Evolutionary conservation across 2,329 filamentous ascomycete species (phyloP), one percentile per base, ranked within the genome.

Genomic region (Diaporthe sp.): DNA sequence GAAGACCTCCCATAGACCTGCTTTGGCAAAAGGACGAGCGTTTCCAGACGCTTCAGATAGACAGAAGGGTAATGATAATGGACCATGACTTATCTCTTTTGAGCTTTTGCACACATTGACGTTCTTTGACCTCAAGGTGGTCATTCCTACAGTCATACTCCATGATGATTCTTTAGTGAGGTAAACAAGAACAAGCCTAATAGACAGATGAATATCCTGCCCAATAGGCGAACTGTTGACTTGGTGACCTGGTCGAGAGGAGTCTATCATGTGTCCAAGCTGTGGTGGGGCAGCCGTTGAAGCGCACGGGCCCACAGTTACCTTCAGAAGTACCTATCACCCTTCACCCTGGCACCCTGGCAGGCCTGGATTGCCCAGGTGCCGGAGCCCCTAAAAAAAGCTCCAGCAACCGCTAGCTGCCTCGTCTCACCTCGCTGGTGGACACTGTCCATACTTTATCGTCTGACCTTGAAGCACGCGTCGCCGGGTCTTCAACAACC

Each of bases 61-160:
- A 73, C 71, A 51, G 53, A 62, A 62, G 69, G 55, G 22, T 74
- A 70, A 70, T 74, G 72, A 74, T 74, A 70, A 74, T 74, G 72
- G 61, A 71, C 62, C 61, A 74, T 67, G 69, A 44, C 39, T 69
- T 59, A 71, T 49, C 13, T 13, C 28, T 42, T 46, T 37, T 15
- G 4, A 25, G 31, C 15, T 51, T 25, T 22, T 37, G 19, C 22
- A 19, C 28, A 12, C n/a, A 53, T 55, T 22, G 22, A 25, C 25
- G 2, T 7, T 28, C 6, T 2, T 39, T 42, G 22, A 4, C 34
- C 6, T 15, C 15, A 2, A 12, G 34, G 3, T 9, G 44, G 10
- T 3, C 46, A 37, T 0, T 25, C 13, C 39, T n/a, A n/a, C 22
- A 37, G 31, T 22, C 34, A 19, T 53, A 12, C 9, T 34, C 22